Conservation (phyloP, 345 rosid genomes). For the Excoecaria cochinchinensis region DNA sequence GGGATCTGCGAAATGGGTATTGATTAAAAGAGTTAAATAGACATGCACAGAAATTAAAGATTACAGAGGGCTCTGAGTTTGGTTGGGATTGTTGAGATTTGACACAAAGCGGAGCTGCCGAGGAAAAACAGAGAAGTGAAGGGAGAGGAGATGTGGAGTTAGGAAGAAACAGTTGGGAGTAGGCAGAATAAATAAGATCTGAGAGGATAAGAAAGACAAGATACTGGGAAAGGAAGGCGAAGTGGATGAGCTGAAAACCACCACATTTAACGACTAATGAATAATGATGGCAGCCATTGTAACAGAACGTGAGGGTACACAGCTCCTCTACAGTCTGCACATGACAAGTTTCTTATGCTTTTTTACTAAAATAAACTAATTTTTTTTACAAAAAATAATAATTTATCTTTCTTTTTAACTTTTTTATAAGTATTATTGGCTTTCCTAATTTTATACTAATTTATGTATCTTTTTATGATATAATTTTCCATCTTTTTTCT, state of each 20-base stretch:
- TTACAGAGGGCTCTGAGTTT: not conserved
- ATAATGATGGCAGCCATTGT: not conserved
- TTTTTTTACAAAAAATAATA: no score
- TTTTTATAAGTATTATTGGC: no score
- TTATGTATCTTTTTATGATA: no score
- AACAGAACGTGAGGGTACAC: not conserved
- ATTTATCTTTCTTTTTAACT: no score
- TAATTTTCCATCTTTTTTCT: no score
- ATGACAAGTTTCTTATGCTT: no score
- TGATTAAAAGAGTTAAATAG: constrained; percentile 1
- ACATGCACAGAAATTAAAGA: not conserved
- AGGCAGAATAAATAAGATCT: not conserved
- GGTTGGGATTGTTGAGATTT: not conserved
- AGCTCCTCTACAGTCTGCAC: not conserved
- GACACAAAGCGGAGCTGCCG: not conserved
- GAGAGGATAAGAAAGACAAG: not conserved
- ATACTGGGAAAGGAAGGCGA: constrained; percentile 29
- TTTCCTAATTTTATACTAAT: no score
- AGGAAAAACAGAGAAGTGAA: constrained; percentile 5
- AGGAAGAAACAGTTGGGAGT: constrained; percentile 6
- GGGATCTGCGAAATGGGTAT: constrained; percentile 22
- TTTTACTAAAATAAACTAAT: no score
- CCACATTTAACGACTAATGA: constrained; percentile 43
- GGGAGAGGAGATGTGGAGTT: not conserved
- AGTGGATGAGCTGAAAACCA: constrained; percentile 73